These are phyloP conservation scores for Fonsecaea erecta DNA, from an alignment of 2,329 filamentous ascomycete genomes.

Conservation along the genomic window DNA sequence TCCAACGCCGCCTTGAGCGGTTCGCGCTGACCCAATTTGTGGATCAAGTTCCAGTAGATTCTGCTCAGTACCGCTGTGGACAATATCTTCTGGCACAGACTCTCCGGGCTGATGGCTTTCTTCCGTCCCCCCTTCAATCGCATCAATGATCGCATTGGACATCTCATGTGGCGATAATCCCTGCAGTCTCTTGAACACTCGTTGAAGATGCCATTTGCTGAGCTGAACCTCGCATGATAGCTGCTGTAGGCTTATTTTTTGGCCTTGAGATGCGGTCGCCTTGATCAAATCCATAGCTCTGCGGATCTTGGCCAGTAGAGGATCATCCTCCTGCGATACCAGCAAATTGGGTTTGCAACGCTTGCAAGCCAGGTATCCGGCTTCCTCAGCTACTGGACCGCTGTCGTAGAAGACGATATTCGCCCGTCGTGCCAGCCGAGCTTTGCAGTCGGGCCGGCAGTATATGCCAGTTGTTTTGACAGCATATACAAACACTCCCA, in stretches of 20 bases:
- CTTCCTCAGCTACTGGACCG: slow-evolving; percentile 52
- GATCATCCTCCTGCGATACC: slow-evolving; percentile 8
- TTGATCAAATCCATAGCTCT: slow-evolving; percentile 3
- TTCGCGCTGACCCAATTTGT: background rate
- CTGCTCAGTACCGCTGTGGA: background rate
- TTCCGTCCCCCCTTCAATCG: background rate
- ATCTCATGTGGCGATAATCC: slow-evolving; percentile 55
- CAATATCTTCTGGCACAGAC: background rate
- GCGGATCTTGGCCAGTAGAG: slow-evolving; percentile 15
- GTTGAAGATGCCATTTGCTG: slow-evolving; percentile 59
- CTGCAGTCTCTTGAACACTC: slow-evolving; percentile 58
- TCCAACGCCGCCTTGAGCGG: background rate
- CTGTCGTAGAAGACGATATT: slow-evolving; percentile 60
- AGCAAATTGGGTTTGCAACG: slow-evolving; percentile 55
- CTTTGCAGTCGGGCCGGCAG: slow-evolving; percentile 60
- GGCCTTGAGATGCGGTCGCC: slow-evolving; percentile 2
- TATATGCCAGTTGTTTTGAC: slow-evolving; percentile 62
- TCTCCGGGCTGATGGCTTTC: background rate
- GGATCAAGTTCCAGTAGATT: background rate
- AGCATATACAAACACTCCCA: slow-evolving; percentile 58
- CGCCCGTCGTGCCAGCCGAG: slow-evolving; percentile 61
- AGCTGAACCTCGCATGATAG: slow-evolving; percentile 54
- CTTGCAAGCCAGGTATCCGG: slow-evolving; percentile 61
- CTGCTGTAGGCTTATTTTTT: slow-evolving; percentile 46
- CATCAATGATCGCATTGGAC: slow-evolving; percentile 13